These are phyloP conservation scores for Lolium rigidum DNA, from an alignment of 176 grass and related monocot genomes.

Conservation along the genomic window DNA sequence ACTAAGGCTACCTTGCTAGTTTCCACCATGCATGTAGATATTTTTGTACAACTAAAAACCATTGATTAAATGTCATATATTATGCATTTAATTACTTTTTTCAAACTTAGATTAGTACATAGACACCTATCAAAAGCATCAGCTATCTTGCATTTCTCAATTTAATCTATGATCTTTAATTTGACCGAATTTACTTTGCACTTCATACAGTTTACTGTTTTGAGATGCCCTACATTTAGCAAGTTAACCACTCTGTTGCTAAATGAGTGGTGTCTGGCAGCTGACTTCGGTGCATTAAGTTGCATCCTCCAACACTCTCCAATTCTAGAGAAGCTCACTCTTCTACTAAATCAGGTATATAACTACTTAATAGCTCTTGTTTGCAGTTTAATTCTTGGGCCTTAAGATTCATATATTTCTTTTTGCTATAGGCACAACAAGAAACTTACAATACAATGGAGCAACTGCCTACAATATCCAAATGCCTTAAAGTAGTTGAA, in stretches of 20 bases:
- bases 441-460: background rate
- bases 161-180: background rate
- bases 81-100: background rate
- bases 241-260: slow-evolving; percentile 13
- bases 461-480: background rate
- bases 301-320: background rate
- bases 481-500: slow-evolving; percentile 21
- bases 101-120: background rate
- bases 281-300: background rate
- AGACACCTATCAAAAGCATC: background rate
- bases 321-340: background rate
- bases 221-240: background rate
- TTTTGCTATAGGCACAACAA: background rate
- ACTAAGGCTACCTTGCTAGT: background rate
- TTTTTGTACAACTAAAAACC: background rate
- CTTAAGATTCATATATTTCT: background rate
- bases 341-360: background rate
- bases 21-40: background rate
- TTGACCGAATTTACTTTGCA: background rate
- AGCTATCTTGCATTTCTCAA: background rate
- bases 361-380: background rate
- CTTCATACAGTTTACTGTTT: background rate
- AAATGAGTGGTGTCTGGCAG: slow-evolving; percentile 15
- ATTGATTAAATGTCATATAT: background rate
- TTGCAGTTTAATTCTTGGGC: background rate